Evolutionary conservation across 2,329 filamentous ascomycete genomes (phyloP).

Genomic region (Emmonsia crescens): DNA sequence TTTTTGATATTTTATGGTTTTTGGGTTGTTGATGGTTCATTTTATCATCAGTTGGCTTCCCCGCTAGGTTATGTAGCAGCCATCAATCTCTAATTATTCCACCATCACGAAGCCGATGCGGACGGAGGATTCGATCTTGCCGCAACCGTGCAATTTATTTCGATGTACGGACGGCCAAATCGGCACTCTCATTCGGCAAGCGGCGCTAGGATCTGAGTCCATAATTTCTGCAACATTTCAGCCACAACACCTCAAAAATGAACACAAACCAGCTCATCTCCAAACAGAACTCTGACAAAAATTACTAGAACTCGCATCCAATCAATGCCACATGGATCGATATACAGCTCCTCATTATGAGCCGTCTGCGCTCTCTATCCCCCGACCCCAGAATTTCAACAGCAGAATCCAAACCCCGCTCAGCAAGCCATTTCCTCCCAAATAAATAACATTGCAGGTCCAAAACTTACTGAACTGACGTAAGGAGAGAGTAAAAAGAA

Average conservation of each 20-base stretch:
- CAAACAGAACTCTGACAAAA: neutral
- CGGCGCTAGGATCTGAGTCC: neutral
- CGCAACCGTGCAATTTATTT: neutral
- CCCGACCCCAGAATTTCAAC: neutral
- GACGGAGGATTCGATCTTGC: neutral
- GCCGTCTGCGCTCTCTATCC: neutral
- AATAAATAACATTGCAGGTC: neutral
- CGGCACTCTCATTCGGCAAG: neutral
- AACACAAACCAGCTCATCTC: neutral
- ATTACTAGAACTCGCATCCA: neutral
- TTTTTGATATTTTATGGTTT: neutral
- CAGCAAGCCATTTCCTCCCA: neutral
- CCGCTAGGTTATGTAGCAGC: neutral
- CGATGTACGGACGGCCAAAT: neutral
- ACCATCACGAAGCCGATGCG: neutral
- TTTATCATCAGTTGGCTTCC: neutral
- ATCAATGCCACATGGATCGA: neutral
- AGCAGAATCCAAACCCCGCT: neutral
- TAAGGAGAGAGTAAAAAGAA: neutral
- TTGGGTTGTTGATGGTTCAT: neutral
- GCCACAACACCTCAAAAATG: neutral
- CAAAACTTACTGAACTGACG: neutral
- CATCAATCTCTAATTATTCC: neutral
- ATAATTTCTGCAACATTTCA: neutral
- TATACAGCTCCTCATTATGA: neutral